Base-by-base conservation (phyloP, 352 stramenopile genomes). In the Pythium sukuiense region DNA sequence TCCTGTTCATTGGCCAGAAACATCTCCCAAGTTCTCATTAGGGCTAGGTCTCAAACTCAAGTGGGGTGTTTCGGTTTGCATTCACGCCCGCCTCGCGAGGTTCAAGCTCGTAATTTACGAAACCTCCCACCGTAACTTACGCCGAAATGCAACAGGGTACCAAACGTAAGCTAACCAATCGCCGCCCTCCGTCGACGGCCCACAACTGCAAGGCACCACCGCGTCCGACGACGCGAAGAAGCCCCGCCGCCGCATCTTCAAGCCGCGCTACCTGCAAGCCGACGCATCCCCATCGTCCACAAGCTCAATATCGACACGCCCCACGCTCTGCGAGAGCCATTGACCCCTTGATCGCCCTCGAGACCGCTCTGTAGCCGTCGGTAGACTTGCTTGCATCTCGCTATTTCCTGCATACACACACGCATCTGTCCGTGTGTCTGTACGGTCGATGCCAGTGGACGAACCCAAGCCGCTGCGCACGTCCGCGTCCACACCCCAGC, bases 101-200 rank as follows among this genome's bases (percentile, higher is more conserved):
- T 73, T 76, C 65, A 73, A 76, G 55, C 27, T 32, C 32, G 65
- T 73, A 76, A 32, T 70, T 73, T 73, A 76, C 65, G 9, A 33
- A 57, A 49, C 16, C 54, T 4, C 5, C 32, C 33, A 32, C 14
- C n/a, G 61, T 62, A 73, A 64, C 27, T 65, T 73, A 67, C 61
- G 18, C 11, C n/a, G n/a, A 16, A 14, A 6, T 12, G 29, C 18
- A 50, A 62, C 58, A 55, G 37, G 56, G 64, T 64, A 45, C 50
- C 27, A 30, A 18, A 26, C 9, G 53, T 55, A 61, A 69, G 48
- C 63, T 60, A 63, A 61, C 63, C 63, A 70, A 63, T 70, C 63
- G 32, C 55, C n/a, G 43, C 41, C 54, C 54, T 46, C 33, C 55
- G 60, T 41, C 35, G 33, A 54, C 57, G 48, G 39, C 39, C 48